Percentiles rank a stretch among this genome's conserved stretches.
These are phyloP conservation scores for Anaeromyces robustus DNA, from an alignment of 192 early-diverging fungal species.

Conservation along the genomic window DNA sequence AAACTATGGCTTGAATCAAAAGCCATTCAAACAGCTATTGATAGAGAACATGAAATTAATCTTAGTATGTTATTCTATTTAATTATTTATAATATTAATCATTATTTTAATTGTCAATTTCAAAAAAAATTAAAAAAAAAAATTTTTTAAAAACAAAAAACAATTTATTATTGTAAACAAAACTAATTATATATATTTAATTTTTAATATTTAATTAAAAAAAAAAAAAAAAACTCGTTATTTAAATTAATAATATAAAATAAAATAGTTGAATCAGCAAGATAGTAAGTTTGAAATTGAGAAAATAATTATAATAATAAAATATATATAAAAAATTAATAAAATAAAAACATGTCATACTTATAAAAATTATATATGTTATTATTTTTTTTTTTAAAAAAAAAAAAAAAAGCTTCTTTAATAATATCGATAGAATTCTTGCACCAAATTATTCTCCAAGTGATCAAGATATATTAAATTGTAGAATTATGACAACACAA, in stretches of 20 bases:
- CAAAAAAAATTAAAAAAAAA: no score
- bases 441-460: slow-evolving; percentile 33
- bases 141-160: no score
- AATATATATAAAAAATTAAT: no score
- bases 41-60: background rate
- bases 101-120: no score
- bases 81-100: background rate
- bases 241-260: no score
- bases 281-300: background rate
- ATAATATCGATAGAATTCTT: slow-evolving; percentile 26
- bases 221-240: no score
- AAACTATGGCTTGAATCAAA: background rate
- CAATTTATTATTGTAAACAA: no score
- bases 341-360: no score
- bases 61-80: background rate
- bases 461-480: slow-evolving; percentile 50
- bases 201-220: no score
- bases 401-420: slow-evolving; percentile 22
- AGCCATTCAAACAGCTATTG: background rate
- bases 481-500: slow-evolving; percentile 49
- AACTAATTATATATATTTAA: no score
- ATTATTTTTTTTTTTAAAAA: no score
- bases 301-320: no score
- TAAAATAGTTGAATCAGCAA: background rate
- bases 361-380: background rate